Evolutionary conservation across 1,284 basidiomycete genomes (phyloP).

Genomic region (Apiotrichum laibachii): DNA sequence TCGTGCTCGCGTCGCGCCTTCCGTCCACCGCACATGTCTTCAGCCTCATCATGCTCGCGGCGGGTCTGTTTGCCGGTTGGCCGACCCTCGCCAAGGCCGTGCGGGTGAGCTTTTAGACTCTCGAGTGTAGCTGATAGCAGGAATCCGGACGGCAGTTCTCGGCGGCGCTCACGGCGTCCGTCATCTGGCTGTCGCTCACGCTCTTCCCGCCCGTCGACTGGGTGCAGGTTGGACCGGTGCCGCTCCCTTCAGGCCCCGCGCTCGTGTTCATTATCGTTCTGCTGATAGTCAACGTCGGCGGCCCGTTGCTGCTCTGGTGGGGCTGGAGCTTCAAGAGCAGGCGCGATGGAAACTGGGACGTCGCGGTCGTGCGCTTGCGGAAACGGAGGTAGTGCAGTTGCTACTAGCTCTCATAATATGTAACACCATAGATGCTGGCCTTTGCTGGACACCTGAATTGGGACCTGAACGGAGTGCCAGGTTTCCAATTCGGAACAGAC

Average conservation of each 20-base stretch:
- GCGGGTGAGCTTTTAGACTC: slow-evolving; percentile 57
- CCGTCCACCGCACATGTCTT: slow-evolving; percentile 82
- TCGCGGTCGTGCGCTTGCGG: slow-evolving; percentile 38
- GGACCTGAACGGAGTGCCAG: no score
- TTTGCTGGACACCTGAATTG: no score
- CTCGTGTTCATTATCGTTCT: slow-evolving; percentile 28
- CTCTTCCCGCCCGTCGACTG: slow-evolving; percentile 13
- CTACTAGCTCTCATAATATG: slow-evolving; percentile 3
- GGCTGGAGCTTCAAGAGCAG: slow-evolving; percentile 46
- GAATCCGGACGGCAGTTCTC: slow-evolving; percentile 40
- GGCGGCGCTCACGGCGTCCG: slow-evolving; percentile 33
- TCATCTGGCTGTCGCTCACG: slow-evolving; percentile 33
- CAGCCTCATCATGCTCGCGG: slow-evolving; percentile 79
- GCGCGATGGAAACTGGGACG: slow-evolving; percentile 46
- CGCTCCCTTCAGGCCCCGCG: slow-evolving; percentile 21
- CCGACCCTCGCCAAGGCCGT: slow-evolving; percentile 76
- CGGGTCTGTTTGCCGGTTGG: slow-evolving; percentile 80
- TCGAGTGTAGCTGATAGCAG: slow-evolving; percentile 12
- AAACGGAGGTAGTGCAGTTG: slow-evolving; percentile 10
- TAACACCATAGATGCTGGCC: no score
- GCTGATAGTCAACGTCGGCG: slow-evolving; percentile 35
- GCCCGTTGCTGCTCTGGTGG: slow-evolving; percentile 41
- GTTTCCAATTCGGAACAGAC: neutral
- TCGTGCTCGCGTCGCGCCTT: slow-evolving; percentile 89
- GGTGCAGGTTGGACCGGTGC: neutral